phyloP scores from a whole-genome alignment of 2,329 filamentous ascomycete genomes.

The Fusarium sarcochroum region DNA sequence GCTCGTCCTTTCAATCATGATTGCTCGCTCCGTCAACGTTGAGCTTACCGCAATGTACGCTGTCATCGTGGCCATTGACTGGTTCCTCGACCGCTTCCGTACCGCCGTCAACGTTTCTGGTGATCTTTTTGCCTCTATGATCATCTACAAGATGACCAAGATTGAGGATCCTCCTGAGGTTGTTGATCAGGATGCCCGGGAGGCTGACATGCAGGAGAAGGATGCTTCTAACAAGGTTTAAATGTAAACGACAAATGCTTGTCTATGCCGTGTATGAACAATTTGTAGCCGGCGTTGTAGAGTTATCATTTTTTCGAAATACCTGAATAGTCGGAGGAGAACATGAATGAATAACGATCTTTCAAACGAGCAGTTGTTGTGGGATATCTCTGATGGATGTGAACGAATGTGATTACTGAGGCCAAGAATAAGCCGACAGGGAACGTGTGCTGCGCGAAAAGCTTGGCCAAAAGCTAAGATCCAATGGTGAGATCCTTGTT shows the following conservation, averaged over 20 bases:
- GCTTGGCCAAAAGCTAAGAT: slow-evolving; percentile 21
- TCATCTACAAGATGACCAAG: slow-evolving; percentile 46
- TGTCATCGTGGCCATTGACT: slow-evolving; percentile 68
- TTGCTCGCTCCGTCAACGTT: slow-evolving; percentile 61
- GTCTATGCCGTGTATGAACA: not conserved
- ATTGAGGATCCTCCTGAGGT: slow-evolving; percentile 43
- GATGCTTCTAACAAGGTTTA: slow-evolving; percentile 43
- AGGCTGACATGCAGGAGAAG: slow-evolving; percentile 25
- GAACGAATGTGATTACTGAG: slow-evolving; percentile 12
- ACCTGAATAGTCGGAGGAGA: not conserved
- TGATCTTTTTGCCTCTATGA: slow-evolving; percentile 58
- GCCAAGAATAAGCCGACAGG: slow-evolving; percentile 11
- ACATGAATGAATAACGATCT: slow-evolving; percentile 1
- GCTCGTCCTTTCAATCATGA: slow-evolving; percentile 66
- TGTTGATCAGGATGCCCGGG: slow-evolving; percentile 35
- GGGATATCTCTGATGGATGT: not conserved
- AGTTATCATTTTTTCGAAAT: slow-evolving; percentile 8
- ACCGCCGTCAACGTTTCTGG: slow-evolving; percentile 66
- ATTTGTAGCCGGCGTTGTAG: slow-evolving; percentile 28
- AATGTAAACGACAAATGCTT: not conserved
- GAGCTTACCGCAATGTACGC: slow-evolving; percentile 65
- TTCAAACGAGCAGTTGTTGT: not conserved
- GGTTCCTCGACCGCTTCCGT: slow-evolving; percentile 69
- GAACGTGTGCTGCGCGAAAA: slow-evolving; percentile 16
- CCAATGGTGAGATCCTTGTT: not conserved